phyloP scores from a whole-genome alignment of 768 basidiomycete genomes.

The Tulasnella sp. region DNA sequence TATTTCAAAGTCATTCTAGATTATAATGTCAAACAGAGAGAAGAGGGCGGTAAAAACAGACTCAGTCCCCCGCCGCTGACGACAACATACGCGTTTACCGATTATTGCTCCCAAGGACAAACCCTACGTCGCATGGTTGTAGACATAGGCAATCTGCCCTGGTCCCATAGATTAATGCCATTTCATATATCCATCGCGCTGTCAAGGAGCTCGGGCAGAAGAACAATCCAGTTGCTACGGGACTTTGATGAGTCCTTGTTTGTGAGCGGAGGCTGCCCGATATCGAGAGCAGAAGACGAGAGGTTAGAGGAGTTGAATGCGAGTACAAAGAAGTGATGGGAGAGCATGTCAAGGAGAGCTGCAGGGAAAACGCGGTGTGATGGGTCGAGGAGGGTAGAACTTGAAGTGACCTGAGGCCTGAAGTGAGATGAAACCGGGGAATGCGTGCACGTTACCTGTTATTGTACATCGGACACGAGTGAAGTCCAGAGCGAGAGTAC shows the following conservation, averaged over 20 bases:
- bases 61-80: constrained; percentile 22
- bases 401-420: no score
- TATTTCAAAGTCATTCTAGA: no score
- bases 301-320: constrained; percentile 20
- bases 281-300: constrained; percentile 25
- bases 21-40: constrained; percentile 17
- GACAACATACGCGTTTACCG: constrained; percentile 22
- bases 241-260: constrained; percentile 30
- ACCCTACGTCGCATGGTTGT: constrained; percentile 29
- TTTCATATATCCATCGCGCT: constrained; percentile 39
- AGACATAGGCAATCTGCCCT: constrained; percentile 32
- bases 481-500: no score
- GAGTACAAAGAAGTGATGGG: not conserved
- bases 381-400: no score
- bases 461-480: no score
- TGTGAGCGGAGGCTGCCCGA: constrained; percentile 24
- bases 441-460: no score
- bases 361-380: no score
- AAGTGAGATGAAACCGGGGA: no score
- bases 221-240: constrained; percentile 31
- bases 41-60: constrained; percentile 3
- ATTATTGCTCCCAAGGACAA: constrained; percentile 23
- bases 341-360: no score
- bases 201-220: constrained; percentile 31
- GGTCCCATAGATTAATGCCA: constrained; percentile 24